Conservation (phyloP, 2,329 filamentous ascomycete genomes). For the Colletotrichum siamense region DNA sequence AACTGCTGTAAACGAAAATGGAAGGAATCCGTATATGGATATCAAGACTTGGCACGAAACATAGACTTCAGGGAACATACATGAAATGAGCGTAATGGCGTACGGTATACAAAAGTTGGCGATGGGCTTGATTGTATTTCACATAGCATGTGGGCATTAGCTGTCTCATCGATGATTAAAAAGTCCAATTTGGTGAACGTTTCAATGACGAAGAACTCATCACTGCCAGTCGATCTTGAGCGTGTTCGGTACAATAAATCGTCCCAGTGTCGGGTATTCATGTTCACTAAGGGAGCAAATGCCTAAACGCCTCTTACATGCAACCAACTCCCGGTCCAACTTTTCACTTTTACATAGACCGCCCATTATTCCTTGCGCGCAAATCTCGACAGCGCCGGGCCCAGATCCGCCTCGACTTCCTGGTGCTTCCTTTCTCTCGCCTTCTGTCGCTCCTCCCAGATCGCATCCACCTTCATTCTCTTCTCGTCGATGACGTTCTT, state of each 20-base stretch:
- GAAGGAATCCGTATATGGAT: not conserved
- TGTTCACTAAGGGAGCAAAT: conserved; percentile 21
- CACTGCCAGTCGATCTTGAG: not conserved
- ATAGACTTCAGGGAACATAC: conserved; percentile 9
- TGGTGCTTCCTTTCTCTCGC: conserved; percentile 66
- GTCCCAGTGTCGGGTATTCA: conserved; percentile 22
- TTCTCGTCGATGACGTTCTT: conserved; percentile 98
- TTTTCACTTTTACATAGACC: conserved; percentile 4
- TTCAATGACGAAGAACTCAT: not conserved
- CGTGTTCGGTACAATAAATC: not conserved
- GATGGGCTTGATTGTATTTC: not conserved
- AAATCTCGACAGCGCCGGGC: conserved; percentile 87
- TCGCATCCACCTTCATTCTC: conserved; percentile 82
- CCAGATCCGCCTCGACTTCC: conserved; percentile 75
- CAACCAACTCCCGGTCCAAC: conserved; percentile 20
- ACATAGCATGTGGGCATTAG: not conserved
- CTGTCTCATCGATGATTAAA: not conserved
- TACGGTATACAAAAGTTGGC: conserved; percentile 20
- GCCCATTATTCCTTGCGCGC: conserved; percentile 68
- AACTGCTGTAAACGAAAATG: conserved; percentile 67
- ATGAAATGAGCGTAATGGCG: conserved; percentile 10
- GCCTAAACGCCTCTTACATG: conserved; percentile 25
- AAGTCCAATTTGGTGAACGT: not conserved
- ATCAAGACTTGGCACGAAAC: not conserved
- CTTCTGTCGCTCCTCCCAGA: conserved; percentile 75